These are phyloP conservation scores for Candida stauntonica DNA, from an alignment of 805 yeast species.

Conservation along the genomic window DNA sequence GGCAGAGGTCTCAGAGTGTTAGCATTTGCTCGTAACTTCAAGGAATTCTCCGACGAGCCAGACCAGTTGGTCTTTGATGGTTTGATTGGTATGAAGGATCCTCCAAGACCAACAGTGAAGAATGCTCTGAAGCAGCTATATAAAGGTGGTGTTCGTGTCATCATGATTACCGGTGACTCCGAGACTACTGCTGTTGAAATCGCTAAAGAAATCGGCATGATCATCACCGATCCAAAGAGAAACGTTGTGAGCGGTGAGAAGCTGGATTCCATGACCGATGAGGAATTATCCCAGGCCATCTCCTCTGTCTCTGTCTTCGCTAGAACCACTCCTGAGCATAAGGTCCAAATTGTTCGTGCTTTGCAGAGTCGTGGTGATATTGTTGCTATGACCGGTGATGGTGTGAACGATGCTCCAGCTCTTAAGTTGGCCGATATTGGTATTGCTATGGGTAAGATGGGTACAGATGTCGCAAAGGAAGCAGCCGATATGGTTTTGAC, in stretches of 20 bases:
- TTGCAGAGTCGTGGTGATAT: constrained; percentile 87
- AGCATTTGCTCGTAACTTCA: constrained; percentile 62
- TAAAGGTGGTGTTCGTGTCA: constrained; percentile 94
- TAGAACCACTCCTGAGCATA: constrained; percentile 93
- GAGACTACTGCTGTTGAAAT: constrained; percentile 83
- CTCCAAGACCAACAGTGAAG: constrained; percentile 87
- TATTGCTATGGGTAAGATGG: constrained; percentile 88
- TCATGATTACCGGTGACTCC: constrained; percentile 96
- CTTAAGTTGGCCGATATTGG: constrained; percentile 94
- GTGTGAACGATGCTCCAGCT: constrained; percentile 99
- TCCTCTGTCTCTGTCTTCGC: constrained; percentile 86
- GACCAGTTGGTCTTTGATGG: constrained; percentile 74
- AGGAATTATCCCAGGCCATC: constrained; percentile 69
- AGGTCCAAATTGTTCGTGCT: constrained; percentile 84
- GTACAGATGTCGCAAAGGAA: constrained; percentile 98
- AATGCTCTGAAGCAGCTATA: constrained; percentile 69
- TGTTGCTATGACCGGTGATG: constrained; percentile 99
- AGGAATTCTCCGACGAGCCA: constrained; percentile 41
- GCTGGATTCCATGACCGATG: constrained; percentile 68
- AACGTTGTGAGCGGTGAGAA: constrained; percentile 84
- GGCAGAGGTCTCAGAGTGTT: constrained; percentile 81
- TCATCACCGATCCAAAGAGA: constrained; percentile 53
- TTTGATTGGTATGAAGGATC: constrained; percentile 93
- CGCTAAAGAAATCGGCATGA: constrained; percentile 89
- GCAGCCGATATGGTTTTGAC: constrained; percentile 97